Evolutionary conservation across 2,329 filamentous ascomycete species (phyloP).

Genomic region (Salinomyces thailandicus): DNA sequence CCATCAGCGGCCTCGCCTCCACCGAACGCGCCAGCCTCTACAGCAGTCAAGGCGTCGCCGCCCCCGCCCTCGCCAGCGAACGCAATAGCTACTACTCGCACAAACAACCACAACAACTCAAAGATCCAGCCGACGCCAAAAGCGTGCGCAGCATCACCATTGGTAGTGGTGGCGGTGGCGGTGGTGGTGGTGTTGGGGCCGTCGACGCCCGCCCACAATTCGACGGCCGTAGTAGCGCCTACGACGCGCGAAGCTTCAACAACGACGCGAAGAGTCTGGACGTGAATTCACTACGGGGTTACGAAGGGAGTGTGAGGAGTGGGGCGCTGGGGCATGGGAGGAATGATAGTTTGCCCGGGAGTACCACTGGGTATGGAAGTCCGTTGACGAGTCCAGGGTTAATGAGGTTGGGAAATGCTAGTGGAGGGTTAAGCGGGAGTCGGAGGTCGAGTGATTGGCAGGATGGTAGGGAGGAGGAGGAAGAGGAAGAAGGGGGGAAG

Average conservation of each 20-base stretch:
- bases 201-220: constrained; percentile 34
- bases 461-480: constrained; percentile 9
- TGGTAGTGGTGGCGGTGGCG: background rate
- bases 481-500: constrained; percentile 7
- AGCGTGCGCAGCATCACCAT: constrained; percentile 22
- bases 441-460: constrained; percentile 18
- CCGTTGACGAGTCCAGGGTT: constrained; percentile 48
- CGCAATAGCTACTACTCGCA: constrained; percentile 62
- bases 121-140: constrained; percentile 20
- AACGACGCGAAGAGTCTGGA: constrained; percentile 9
- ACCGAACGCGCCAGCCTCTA: constrained; percentile 67
- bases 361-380: constrained; percentile 60
- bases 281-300: constrained; percentile 63
- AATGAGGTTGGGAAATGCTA: constrained; percentile 11
- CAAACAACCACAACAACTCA: constrained; percentile 37
- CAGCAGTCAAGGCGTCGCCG: constrained; percentile 28
- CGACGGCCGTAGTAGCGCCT: constrained; percentile 10
- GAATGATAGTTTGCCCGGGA: constrained; percentile 72
- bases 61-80: constrained; percentile 58
- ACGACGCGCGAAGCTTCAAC: constrained; percentile 16
- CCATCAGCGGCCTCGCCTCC: constrained; percentile 44
- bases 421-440: constrained; percentile 9
- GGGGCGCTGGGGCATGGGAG: constrained; percentile 65
- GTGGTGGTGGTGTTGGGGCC: too few relatives aligned
- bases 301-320: constrained; percentile 70